Evolutionary conservation across 108 stramenopile genomes (phyloP).

Genomic region (Pseudonitzschia multiseries): DNA sequence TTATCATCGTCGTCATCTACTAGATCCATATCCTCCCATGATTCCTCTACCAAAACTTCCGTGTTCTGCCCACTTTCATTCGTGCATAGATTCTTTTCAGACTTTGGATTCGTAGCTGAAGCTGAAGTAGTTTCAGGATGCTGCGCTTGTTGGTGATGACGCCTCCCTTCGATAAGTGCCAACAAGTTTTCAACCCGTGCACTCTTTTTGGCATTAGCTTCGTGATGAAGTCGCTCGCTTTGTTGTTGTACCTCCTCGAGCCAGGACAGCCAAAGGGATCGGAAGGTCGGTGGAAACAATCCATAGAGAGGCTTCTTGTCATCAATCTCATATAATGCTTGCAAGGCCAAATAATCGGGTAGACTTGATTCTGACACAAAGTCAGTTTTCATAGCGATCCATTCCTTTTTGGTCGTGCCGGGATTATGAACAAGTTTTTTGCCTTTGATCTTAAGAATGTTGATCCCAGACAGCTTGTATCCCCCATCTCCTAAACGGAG

Average conservation of each 20-base stretch:
- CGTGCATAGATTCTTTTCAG: background rate
- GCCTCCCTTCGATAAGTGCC: constrained; percentile 26
- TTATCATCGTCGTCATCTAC: constrained; percentile 20
- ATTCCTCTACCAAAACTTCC: background rate
- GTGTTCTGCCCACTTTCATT: background rate
- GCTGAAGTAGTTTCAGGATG: too few relatives aligned
- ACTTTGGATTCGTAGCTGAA: background rate
- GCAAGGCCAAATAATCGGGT: constrained; percentile 54
- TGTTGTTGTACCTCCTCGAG: constrained; percentile 25
- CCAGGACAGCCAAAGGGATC: constrained; percentile 72
- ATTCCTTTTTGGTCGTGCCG: background rate
- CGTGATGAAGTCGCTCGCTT: constrained; percentile 26
- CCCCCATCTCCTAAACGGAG: constrained; percentile 27
- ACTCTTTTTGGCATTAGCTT: constrained; percentile 24
- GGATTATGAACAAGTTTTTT: background rate
- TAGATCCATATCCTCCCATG: constrained; percentile 15
- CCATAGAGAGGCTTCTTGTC: constrained; percentile 54
- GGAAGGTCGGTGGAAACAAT: constrained; percentile 63
- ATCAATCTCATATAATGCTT: constrained; percentile 61
- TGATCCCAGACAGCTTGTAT: constrained; percentile 26
- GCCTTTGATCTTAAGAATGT: background rate
- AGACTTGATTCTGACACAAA: constrained; percentile 27
- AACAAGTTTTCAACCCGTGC: constrained; percentile 22
- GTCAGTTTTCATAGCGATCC: constrained; percentile 12
- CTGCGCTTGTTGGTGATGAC: background rate